Evolutionary conservation across 805 yeast species (phyloP), one percentile per base, ranked within the genome.

Genomic region (Teunomyces funiuensis): DNA sequence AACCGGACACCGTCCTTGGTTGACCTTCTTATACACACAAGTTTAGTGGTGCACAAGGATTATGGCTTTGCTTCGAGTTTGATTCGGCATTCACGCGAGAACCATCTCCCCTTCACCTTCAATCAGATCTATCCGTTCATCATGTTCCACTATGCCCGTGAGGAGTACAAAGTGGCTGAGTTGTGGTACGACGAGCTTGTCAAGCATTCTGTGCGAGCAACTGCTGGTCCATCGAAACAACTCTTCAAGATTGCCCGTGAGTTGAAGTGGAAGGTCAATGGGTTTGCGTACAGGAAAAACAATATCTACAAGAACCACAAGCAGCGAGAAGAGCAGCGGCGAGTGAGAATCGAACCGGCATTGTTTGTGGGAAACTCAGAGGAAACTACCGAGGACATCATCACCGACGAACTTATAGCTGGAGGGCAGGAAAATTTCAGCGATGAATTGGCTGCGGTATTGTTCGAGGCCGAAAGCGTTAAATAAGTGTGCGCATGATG

Each of bases 71-170:
- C 74, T 2, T 45, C 60, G n/a, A 29, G 49, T 28, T 50, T 65
- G 22, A 49, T 66, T 26, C 54, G 57, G 42, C 40, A 47, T 11
- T 60, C 65, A 6, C 48, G 66, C 9, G 43, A 51, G 3, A 39
- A 42, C 14, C 54, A 54, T 3, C 37, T 65, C 9, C 70, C 73
- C n/a, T 54, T 65, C 17, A 57, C 73, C 0, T 66, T 69, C 49
- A 61, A 63, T 42, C 74, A 69, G 40, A 46, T 68, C 1, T 65
- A 55, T 39, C 74, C 76, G 0, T 63, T 70, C 28, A 61, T 70
- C 13, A 50, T 51, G 45, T 62, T 59, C 46, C 73, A 70, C 46
- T 65, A 66, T 44, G 41, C 45, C 15, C 51, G 60, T 15, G 50
- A 54, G 9, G 69, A 68, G 36, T 46, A 43, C 44, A 54, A 58